Percentiles rank a stretch among this genome's conserved stretches.
Evolutionary conservation across 495 filamentous ascomycete species (phyloP).

Genomic region (Penicillium flavigenum): DNA sequence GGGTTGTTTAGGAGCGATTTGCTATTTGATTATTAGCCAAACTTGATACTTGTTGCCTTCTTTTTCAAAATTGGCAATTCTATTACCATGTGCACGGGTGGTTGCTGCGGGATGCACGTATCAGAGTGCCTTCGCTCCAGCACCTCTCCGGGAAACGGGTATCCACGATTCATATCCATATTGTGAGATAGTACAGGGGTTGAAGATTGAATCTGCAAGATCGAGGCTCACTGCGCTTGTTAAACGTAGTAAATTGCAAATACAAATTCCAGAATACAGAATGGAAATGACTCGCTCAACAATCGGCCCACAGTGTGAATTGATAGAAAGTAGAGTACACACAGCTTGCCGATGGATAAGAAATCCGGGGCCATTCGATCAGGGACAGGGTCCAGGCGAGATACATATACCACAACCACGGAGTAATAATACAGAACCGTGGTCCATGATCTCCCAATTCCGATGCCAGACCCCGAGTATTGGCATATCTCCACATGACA

Average conservation of each 20-base stretch:
- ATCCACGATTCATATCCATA: constrained; percentile 24
- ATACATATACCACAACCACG: constrained; percentile 4
- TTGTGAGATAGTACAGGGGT: background rate
- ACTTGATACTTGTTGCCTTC: background rate
- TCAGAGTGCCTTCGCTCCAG: constrained; percentile 31
- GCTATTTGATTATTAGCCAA: constrained; percentile 12
- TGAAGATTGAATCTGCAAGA: background rate
- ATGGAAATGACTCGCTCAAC: background rate
- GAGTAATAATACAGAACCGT: constrained; percentile 3
- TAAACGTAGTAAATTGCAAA: background rate
- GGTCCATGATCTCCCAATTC: constrained; percentile 5
- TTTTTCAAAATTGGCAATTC: background rate
- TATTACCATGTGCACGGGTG: constrained; percentile 20
- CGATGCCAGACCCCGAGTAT: constrained; percentile 6
- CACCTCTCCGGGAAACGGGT: constrained; percentile 13
- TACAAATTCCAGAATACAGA: background rate
- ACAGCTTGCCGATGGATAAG: constrained; percentile 13
- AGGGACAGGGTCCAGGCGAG: constrained; percentile 7
- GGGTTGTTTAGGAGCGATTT: constrained; percentile 21
- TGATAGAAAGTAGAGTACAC: background rate
- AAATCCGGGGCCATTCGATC: constrained; percentile 9
- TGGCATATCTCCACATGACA: constrained; percentile 18
- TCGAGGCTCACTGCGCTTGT: background rate
- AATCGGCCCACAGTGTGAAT: background rate
- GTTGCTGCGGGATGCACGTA: constrained; percentile 15